Evolutionary conservation across 2,329 filamentous ascomycete genomes (phyloP).

Genomic region (Mariannaea elegans): DNA sequence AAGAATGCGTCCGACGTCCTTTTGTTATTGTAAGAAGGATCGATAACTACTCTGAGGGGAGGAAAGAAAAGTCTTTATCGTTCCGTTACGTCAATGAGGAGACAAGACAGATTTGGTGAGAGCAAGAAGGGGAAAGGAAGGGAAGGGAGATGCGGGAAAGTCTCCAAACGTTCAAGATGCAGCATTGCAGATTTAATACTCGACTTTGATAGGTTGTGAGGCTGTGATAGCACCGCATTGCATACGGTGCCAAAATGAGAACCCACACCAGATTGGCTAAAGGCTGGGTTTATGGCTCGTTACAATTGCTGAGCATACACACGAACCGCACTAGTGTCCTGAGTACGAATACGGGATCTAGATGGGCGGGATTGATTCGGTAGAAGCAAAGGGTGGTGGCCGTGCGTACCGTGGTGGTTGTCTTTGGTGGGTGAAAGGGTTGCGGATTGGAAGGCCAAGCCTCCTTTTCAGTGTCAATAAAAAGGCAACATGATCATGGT

Average conservation of each 20-base stretch:
- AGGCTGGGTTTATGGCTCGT: too few relatives aligned
- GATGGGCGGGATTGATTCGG: background rate
- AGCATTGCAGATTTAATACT: conserved; percentile 1
- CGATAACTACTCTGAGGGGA: background rate
- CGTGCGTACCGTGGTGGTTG: background rate
- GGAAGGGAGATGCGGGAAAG: conserved; percentile 2
- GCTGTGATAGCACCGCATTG: conserved; percentile 1
- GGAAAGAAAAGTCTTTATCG: background rate
- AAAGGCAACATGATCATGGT: conserved; percentile 9
- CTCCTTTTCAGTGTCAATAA: background rate
- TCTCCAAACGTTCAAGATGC: background rate
- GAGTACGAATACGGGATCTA: background rate
- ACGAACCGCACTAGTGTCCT: too few relatives aligned
- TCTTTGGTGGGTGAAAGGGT: background rate
- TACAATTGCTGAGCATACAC: too few relatives aligned
- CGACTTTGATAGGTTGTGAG: background rate
- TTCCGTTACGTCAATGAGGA: background rate
- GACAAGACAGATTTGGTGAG: conserved; percentile 3
- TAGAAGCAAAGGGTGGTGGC: background rate
- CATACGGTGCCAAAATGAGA: background rate
- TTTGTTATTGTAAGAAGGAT: background rate
- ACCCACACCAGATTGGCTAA: background rate
- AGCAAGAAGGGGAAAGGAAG: conserved; percentile 11
- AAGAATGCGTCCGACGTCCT: too few relatives aligned
- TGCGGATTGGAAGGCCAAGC: conserved; percentile 6